phyloP scores from a whole-genome alignment of 352 stramenopile genomes.

The Globisporangium radiosum region DNA sequence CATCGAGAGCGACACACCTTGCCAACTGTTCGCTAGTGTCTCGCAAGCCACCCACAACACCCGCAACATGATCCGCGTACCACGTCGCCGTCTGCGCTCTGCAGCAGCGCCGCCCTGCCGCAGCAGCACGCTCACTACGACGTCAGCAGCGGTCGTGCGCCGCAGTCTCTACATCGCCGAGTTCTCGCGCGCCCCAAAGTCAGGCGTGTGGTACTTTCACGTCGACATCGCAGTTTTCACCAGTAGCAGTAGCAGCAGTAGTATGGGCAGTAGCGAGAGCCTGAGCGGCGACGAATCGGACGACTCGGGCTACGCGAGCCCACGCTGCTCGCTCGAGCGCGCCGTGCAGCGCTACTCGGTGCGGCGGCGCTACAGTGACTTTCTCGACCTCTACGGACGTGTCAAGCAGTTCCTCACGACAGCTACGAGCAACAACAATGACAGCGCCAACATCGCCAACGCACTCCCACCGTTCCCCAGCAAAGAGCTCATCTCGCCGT shows the following conservation, averaged over 20 bases:
- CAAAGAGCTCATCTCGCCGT: constrained; percentile 48
- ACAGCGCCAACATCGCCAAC: constrained; percentile 2
- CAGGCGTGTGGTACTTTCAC: constrained; percentile 65
- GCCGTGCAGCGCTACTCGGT: constrained; percentile 53
- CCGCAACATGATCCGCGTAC: background rate
- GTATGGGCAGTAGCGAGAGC: constrained; percentile 4
- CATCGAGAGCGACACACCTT: background rate
- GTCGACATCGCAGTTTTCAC: constrained; percentile 43
- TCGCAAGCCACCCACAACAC: background rate
- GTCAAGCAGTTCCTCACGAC: constrained; percentile 21
- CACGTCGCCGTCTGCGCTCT: background rate
- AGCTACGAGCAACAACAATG: constrained; percentile 8
- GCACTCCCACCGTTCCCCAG: constrained; percentile 37
- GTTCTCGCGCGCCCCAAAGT: constrained; percentile 33
- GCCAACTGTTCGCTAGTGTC: background rate
- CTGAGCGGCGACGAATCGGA: constrained; percentile 18
- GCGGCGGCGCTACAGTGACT: constrained; percentile 61
- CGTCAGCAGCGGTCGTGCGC: constrained; percentile 5
- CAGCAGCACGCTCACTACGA: constrained; percentile 7
- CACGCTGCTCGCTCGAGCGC: constrained; percentile 5
- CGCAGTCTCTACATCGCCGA: constrained; percentile 38
- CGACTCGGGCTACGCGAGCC: constrained; percentile 4
- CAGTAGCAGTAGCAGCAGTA: background rate
- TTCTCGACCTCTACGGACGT: constrained; percentile 44
- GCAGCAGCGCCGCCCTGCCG: background rate